Evolutionary conservation across 208 protist genomes (phyloP), one percentile per base, ranked within the genome.

Genomic region (Trypanosomatidae sp.): DNA sequence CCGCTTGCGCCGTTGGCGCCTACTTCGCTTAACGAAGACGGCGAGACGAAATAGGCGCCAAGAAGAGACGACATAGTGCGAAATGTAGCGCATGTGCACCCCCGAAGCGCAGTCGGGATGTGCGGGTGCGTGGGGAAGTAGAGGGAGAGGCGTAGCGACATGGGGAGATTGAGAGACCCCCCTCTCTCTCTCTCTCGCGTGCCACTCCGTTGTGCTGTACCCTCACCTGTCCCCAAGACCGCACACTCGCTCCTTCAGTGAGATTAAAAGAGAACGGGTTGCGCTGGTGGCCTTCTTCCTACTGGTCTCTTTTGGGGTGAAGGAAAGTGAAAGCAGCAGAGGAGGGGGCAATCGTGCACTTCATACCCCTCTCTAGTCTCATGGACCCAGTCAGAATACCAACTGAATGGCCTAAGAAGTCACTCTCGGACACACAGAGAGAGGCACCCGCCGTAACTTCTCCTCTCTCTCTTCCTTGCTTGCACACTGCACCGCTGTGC

Each of bases 391-490:
- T 12, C 53, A n/a, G 12, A 58, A 58, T 58, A n/a, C 12, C 10
- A 58, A 58, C 13, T 15, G 52, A 56, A 39, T 39, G 36, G 36
- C 36, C 36, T 39, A 39, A 33, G n/a, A 58, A 25, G 10, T 15
- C 59, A 64, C 3, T 12, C 33, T 44, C 59, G 17, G 13, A 41
- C 13, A 3, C 59, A 46, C 59, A 65, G 7, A 65, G 13, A n/a
- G 33, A 28, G 36, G 12, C 44, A 68, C 36, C 36, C 36, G 36
- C 36, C 36, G 19, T 39, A 28, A n/a, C 13, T 44, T 59, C 36
- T 62, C 80, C 33, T 47, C 46, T 28, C 30, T 56, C 25, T 44
- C 50, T 3, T 33, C 53, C 68, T 6, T 67, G 8, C n/a, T 49
- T 25, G 15, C 59, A 44, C 59, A 17, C 33, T 65, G 17, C 39